These are phyloP conservation scores for Trichophyton schoenleinii DNA, from an alignment of 2,329 filamentous ascomycete species.

Conservation along the genomic window DNA sequence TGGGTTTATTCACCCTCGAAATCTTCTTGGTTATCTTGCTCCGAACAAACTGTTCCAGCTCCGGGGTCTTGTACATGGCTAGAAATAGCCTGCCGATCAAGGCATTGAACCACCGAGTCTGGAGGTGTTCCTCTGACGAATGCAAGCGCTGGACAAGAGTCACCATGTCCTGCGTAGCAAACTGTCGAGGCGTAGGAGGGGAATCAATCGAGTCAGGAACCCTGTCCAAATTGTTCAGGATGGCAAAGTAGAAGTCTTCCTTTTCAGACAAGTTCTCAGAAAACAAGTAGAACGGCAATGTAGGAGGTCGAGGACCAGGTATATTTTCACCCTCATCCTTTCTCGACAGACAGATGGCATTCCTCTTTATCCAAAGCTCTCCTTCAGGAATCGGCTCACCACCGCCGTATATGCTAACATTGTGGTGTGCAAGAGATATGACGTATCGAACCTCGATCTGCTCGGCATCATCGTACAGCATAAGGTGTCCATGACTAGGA, in stretches of 20 bases:
- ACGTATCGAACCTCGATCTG: conserved; percentile 94
- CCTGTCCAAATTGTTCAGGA: conserved; percentile 72
- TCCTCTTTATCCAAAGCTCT: conserved; percentile 90
- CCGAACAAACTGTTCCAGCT: conserved; percentile 65
- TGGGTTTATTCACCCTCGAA: conserved; percentile 78
- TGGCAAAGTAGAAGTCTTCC: conserved; percentile 93
- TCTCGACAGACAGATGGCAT: conserved; percentile 70
- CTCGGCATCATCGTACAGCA: conserved; percentile 93
- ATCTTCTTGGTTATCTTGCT: conserved; percentile 94
- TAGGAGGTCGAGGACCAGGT: conserved; percentile 34
- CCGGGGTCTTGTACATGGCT: conserved; percentile 69
- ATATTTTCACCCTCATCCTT: conserved; percentile 43
- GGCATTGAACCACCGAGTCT: conserved; percentile 89
- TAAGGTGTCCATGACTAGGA: conserved; percentile 74
- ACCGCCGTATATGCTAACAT: conserved; percentile 72
- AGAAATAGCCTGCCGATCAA: conserved; percentile 80
- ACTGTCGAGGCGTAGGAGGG: conserved; percentile 58
- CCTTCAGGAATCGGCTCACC: conserved; percentile 70
- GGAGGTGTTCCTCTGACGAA: conserved; percentile 77
- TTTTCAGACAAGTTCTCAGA: conserved; percentile 93
- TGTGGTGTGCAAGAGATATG: conserved; percentile 77
- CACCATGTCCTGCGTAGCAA: conserved; percentile 77
- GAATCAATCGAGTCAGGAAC: conserved; percentile 44
- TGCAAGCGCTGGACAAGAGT: conserved; percentile 81
- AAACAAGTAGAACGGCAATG: conserved; percentile 86